These are phyloP conservation scores for Lizonia empirigonia DNA, from an alignment of 2,329 filamentous ascomycete genomes.

Conservation along the genomic window DNA sequence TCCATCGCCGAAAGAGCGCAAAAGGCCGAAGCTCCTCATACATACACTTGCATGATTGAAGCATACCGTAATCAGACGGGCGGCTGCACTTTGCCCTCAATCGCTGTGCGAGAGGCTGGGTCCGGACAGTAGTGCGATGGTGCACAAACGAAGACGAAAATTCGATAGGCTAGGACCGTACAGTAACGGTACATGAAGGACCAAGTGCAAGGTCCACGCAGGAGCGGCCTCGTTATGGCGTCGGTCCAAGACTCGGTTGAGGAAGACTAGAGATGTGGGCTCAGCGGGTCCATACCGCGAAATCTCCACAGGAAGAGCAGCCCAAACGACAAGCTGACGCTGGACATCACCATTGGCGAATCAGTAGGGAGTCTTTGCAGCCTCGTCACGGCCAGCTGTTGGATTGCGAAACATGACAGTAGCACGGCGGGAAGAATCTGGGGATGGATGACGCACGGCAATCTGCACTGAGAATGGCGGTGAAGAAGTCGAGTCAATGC, in stretches of 20 bases:
- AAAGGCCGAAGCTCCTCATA: conserved; percentile 9
- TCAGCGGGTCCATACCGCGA: conserved; percentile 17
- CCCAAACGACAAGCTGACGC: conserved; percentile 10
- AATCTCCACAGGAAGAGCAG: conserved; percentile 14
- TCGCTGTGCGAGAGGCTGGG: conserved; percentile 24
- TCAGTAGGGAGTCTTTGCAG: conserved; percentile 9
- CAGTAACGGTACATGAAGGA: conserved; percentile 35
- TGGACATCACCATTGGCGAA: conserved; percentile 7
- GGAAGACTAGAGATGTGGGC: conserved; percentile 12
- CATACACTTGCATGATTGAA: conserved; percentile 6
- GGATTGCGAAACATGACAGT: conserved; percentile 21
- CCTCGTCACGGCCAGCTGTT: conserved; percentile 13
- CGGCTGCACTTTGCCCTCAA: conserved; percentile 26
- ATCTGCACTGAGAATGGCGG: conserved; percentile 31
- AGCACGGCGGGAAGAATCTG: conserved; percentile 31
- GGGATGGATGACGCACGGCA: conserved; percentile 36
- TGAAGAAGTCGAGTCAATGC: conserved; percentile 29
- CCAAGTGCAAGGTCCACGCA: conserved; percentile 27
- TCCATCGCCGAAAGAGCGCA: conserved; percentile 5
- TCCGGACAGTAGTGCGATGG: conserved; percentile 15
- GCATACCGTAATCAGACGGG: conserved; percentile 15
- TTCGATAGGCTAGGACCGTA: conserved; percentile 35
- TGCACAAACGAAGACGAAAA: conserved; percentile 26
- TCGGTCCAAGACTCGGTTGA: conserved; percentile 37
- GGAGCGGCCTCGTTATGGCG: conserved; percentile 37